These are phyloP conservation scores for Chamaenerion angustifolium DNA, from an alignment of 345 rosid species.

Conservation along the genomic window DNA sequence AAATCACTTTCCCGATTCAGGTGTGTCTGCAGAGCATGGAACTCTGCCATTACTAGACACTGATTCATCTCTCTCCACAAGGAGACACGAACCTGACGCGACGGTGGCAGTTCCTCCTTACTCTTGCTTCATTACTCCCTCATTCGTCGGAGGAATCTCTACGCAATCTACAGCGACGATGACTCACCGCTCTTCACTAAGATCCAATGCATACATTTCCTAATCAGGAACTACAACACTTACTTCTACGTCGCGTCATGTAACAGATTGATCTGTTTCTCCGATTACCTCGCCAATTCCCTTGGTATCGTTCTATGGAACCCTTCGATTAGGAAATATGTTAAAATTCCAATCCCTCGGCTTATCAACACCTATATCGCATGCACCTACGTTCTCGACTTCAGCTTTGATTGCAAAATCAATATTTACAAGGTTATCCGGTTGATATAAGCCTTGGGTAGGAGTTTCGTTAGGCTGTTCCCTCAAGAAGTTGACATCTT, in stretches of 20 bases:
- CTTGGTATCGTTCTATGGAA: constrained; percentile 10
- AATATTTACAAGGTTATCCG: constrained; percentile 20
- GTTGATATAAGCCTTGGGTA: constrained; percentile 6
- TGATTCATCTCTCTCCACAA: constrained; percentile 6
- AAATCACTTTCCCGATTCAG: constrained; percentile 13
- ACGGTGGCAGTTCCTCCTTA: background rate
- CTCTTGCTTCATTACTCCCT: constrained; percentile 10
- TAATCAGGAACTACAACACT: constrained; percentile 1
- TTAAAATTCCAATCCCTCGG: constrained; percentile 1
- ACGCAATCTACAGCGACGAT: constrained; percentile 5
- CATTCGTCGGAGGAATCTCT: constrained; percentile 3
- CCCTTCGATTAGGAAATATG: constrained; percentile 7
- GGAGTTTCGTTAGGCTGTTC: background rate
- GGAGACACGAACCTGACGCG: background rate
- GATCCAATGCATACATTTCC: constrained; percentile 7
- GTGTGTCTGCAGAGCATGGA: constrained; percentile 13
- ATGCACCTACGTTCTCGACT: constrained; percentile 5
- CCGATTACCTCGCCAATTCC: constrained; percentile 2
- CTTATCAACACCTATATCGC: background rate
- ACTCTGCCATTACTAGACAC: constrained; percentile 7
- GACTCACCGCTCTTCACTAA: background rate
- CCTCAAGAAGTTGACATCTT: constrained; percentile 18
- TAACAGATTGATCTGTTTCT: constrained; percentile 8
- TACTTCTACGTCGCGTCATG: constrained; percentile 7
- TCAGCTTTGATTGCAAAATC: constrained; percentile 13